Evolutionary conservation across 1,284 basidiomycete species (phyloP), one percentile per base, ranked within the genome.

Genomic region (Pulchroboletus neoregius): DNA sequence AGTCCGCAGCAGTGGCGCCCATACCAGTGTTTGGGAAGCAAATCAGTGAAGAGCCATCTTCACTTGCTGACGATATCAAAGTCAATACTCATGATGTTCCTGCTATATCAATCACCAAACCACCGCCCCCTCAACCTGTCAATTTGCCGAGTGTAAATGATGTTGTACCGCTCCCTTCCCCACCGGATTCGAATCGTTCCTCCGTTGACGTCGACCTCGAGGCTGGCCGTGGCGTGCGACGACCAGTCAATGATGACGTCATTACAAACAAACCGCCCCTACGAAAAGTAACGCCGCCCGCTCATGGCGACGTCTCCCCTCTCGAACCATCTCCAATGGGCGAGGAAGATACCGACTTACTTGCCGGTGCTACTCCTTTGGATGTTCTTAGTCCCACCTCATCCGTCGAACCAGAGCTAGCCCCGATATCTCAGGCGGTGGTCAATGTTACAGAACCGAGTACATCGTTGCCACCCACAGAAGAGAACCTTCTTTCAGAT

Each of bases 121-220:
- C 80, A n/a, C 84, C 84, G 3, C 76, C 75, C 0, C 86, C 86
- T 15, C 61, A 73, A 39, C 83, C 85, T 33, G 74, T 88, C 8
- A 72, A 72, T 40, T 68, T 88, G 15, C 86, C 85, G 2, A 84
- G 79, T 20, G 69, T 73, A 15, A 73, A 71, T 30, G 82, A 86
- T 55, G 79, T 87, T 45, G 65, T 71, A 8, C 58, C 71, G 9
- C 61, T 70, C 12, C 67, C 69, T 12, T 75, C 73, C 20, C 72
- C 73, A 4, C 70, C 69, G 13, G 72, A 74, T 48, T 74, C 74
- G 15, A 64, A 65, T 22, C 69, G 68, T 38, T 74, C 74, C 12
- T 74, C 73, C 7, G 66, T 71, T 51, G 73, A 75, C 36, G 65
- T 74, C n/a, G 84, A 87, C 54, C 58, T 85, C 7, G 85, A 87